Evolutionary conservation across 2,329 filamentous ascomycete genomes (phyloP).

Genomic region (Fusarium nurragi): DNA sequence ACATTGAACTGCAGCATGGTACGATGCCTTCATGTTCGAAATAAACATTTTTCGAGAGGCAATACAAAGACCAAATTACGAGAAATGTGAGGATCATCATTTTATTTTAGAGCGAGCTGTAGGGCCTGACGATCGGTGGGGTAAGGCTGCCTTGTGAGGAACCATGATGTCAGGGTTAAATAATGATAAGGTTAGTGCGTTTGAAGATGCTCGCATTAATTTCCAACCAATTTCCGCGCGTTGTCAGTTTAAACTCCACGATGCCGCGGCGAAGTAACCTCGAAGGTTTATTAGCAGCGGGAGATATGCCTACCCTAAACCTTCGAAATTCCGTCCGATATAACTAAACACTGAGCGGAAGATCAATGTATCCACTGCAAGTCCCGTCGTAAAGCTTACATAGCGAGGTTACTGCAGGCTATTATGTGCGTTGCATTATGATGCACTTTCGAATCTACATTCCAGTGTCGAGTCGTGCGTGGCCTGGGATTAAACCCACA

Average conservation of each 20-base stretch:
- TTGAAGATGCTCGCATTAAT: background rate
- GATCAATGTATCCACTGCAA: no score
- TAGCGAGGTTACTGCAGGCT: no score
- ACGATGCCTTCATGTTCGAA: background rate
- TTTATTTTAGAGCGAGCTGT: background rate
- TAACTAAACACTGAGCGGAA: background rate
- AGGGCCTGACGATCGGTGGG: conserved; percentile 14
- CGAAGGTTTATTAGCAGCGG: background rate
- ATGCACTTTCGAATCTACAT: no score
- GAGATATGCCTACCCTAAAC: background rate
- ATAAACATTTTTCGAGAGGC: background rate
- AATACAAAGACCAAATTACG: no score
- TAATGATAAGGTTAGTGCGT: background rate
- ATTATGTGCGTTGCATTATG: no score
- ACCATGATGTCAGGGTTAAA: background rate
- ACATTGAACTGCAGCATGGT: background rate
- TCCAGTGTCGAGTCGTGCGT: no score
- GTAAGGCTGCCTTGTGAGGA: background rate
- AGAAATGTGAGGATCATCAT: background rate
- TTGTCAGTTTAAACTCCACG: background rate
- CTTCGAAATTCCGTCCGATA: rapidly evolving
- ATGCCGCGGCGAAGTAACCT: background rate
- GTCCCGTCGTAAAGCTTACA: no score
- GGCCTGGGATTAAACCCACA: no score
- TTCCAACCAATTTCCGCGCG: conserved; percentile 17